Base-by-base conservation (phyloP, 2,329 filamentous ascomycete species). In the Penicillium concentricum region DNA sequence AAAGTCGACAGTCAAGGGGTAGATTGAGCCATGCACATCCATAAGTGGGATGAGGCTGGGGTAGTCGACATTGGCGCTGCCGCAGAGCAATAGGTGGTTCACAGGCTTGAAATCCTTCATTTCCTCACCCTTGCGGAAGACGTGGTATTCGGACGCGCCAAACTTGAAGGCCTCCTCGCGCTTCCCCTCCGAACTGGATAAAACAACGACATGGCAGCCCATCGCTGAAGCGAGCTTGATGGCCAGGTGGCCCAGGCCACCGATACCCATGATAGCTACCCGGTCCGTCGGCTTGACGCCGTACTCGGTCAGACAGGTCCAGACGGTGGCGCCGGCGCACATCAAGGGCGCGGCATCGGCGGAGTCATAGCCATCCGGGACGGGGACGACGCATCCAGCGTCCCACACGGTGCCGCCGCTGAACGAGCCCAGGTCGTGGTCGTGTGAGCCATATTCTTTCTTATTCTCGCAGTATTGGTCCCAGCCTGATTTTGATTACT, bases 211-310 rank as follows among this genome's bases (percentile, higher is more conserved):
- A 37, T 89, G 84, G 32, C 85, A 87, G n/a, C 87, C 87, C 1
- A 92, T 78, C 1, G 88, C 88, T 60, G 82, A 83, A 0, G 88
- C 85, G 68, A 83, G 89, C 62, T 90, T 80, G 24, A 92, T 73
- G 0, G 83, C 89, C 59, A 91, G 85, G 66, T 92, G 88, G 0
- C 88, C 88, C 0, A 91, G 76, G 0, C 88, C 88, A 20, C 89
- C 89, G 8, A 91, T 76, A 3, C 89, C 88, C 16, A 90, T 78
- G 45, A 92, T 83, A 0, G 83, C 89, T 1, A 92, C 87, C 8
- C 75, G 80, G 70, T 88, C 88, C 1, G 87, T 88, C 0, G 87
- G 84, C 2, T 85, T 84, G 5, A 90, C 84, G 56, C 64, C 66
- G 47, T 73, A 85, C 26, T 86, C 79, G 35, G 82, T 82, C 10